Evolutionary conservation across 179 eudicot genomes (phyloP).

Genomic region (Spergularia azorica): DNA sequence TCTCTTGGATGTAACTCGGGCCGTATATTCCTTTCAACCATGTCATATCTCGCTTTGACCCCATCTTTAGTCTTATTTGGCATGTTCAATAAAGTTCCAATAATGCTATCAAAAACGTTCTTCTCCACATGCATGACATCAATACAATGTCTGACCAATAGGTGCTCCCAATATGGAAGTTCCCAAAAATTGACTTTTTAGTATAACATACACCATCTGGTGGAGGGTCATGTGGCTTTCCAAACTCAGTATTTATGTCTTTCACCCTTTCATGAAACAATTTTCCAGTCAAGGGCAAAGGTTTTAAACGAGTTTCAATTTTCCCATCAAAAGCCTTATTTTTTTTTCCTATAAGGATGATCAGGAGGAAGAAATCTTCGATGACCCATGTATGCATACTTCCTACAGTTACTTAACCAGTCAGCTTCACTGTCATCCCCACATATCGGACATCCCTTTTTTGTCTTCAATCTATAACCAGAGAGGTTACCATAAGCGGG

Average conservation of each 20-base stretch:
- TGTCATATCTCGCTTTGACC: neutral
- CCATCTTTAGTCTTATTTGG: neutral
- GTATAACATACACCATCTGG: neutral
- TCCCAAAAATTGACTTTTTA: neutral
- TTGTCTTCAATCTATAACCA: neutral
- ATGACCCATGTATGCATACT: neutral
- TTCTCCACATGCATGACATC: neutral
- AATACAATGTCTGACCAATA: neutral
- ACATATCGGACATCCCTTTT: neutral
- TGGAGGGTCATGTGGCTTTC: neutral
- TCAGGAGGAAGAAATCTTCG: neutral
- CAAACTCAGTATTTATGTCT: neutral
- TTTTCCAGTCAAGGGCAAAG: conserved; percentile 1
- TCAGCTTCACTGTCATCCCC: neutral
- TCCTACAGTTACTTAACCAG: neutral
- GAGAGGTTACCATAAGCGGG: no score
- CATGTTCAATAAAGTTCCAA: neutral
- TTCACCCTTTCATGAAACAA: neutral
- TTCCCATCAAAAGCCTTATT: neutral
- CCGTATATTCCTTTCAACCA: neutral
- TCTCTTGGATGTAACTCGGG: neutral
- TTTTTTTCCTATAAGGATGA: neutral
- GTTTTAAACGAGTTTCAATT: neutral
- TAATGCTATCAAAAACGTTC: neutral
- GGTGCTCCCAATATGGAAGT: neutral